Conservation (phyloP, 208 protist species). For the Crithidia brevicula region DNA sequence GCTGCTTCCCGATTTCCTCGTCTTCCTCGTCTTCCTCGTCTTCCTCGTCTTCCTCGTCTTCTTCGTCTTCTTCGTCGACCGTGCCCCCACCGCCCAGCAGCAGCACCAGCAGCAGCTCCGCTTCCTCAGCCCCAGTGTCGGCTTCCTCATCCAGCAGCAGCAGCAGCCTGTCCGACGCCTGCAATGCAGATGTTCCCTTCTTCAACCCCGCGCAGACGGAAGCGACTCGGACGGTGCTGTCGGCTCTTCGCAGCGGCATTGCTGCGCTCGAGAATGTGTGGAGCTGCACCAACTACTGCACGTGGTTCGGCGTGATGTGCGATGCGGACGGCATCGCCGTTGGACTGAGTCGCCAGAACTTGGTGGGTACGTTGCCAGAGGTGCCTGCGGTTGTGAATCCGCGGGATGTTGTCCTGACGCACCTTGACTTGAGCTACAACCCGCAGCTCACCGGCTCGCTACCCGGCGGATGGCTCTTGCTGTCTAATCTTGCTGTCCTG, state of each 20-base stretch:
- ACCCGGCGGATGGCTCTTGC: not conserved
- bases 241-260: not conserved
- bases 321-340: not conserved
- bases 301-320: not conserved
- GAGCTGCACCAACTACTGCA: slow-evolving; percentile 3
- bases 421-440: slow-evolving; percentile 1
- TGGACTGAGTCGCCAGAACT: not conserved
- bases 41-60: not conserved
- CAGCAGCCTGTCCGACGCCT: not conserved
- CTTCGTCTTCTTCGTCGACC: not conserved
- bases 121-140: not conserved
- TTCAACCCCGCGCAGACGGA: not conserved
- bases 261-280: not conserved
- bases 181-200: not conserved
- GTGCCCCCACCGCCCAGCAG: not conserved
- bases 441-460: not conserved
- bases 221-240: not conserved
- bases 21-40: not conserved
- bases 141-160: not conserved
- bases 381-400: not conserved
- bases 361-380: not conserved
- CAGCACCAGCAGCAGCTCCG: slow-evolving; percentile 2
- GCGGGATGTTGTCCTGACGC: not conserved
- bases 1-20: not conserved
- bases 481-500: not conserved